Base-by-base conservation (phyloP, 2,329 filamentous ascomycete species). In the Epicoccum nigrum region DNA sequence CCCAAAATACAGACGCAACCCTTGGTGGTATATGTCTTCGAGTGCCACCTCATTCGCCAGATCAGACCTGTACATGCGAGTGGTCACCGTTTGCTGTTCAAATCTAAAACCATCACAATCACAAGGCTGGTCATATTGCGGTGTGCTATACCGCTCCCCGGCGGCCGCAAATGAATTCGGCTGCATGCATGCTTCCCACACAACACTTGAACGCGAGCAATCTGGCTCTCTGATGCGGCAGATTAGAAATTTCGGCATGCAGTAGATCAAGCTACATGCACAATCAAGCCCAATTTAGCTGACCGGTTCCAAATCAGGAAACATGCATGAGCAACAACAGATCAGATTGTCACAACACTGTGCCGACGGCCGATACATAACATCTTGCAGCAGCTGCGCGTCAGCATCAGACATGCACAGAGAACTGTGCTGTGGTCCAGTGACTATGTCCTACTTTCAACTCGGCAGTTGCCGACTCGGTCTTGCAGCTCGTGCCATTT, bases 91-190 rank as follows among this genome's bases (percentile, higher is more conserved):
- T n/a, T n/a, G 23, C 11, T 15, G 11, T 12, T 7, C 20, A 30
- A n/a, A n/a, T n/a, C n/a, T 13, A 21, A 31, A 16, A 4, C 41
- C n/a, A 19, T 34, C 17, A 31, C 21, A 30, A 41, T n/a, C 35
- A 16, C 41, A 27, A 45, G 21, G 34, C 30, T 45, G 41, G 35
- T 15, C 23, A 41, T 3, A 20, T 51, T 45, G 48, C 48, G 48
- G 48, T 45, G 42, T 45, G 41, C 48, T 15, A 51, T 23, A 51
- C 42, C 42, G 47, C 40, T 40, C 34, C n/a, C n/a, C 30, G 11
- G 8, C 28, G 17, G 20, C 28, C 25, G 23, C 19, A 41, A 16
- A 13, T 9, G 6, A 9, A 1, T 19, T 25, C 23, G 23, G 23
- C 23, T 25, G 23, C 23, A 25, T 40, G 16, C 25, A 45, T 23